Percentiles rank a stretch among this genome's conserved stretches.
Conservation (phyloP, 1,284 basidiomycete species). For the Ustilago shanxiensis region DNA sequence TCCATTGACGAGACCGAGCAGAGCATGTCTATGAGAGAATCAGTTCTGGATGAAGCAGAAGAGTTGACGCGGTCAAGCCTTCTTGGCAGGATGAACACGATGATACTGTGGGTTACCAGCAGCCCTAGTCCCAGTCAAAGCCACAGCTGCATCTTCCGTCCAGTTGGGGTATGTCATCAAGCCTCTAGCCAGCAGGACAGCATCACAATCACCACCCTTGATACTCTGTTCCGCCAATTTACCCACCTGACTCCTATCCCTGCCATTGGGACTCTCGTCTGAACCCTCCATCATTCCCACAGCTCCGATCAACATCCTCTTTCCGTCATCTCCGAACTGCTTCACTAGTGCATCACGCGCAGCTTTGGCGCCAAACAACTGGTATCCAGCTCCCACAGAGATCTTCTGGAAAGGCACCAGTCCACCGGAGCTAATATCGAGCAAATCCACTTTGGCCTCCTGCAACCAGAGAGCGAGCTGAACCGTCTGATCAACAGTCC, state of each 20-base stretch:
- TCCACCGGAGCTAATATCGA: slow-evolving; percentile 64
- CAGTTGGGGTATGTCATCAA: slow-evolving; percentile 61
- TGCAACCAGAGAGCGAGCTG: slow-evolving; percentile 57
- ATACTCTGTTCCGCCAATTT: slow-evolving; percentile 60
- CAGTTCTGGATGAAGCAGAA: neutral
- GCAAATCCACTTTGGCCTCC: slow-evolving; percentile 60
- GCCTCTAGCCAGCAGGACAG: slow-evolving; percentile 59
- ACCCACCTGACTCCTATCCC: slow-evolving; percentile 46
- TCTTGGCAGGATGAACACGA: slow-evolving; percentile 44
- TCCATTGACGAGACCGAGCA: neutral
- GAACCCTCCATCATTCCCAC: slow-evolving; percentile 66
- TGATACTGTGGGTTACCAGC: slow-evolving; percentile 62
- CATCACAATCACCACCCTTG: slow-evolving; percentile 47
- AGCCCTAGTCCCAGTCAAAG: slow-evolving; percentile 43
- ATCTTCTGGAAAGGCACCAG: slow-evolving; percentile 59
- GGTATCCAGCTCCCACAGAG: slow-evolving; percentile 58
- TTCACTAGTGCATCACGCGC: slow-evolving; percentile 45
- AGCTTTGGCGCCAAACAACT: slow-evolving; percentile 55
- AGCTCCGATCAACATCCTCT: slow-evolving; percentile 57
- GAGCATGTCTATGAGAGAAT: neutral
- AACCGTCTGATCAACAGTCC: slow-evolving; percentile 60
- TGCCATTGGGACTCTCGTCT: slow-evolving; percentile 28
- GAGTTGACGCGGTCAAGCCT: slow-evolving; percentile 4
- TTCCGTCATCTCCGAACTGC: slow-evolving; percentile 9
- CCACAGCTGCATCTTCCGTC: slow-evolving; percentile 49